Evolutionary conservation across 495 filamentous ascomycete species (phyloP).

Genomic region (Usnea hakonensis): DNA sequence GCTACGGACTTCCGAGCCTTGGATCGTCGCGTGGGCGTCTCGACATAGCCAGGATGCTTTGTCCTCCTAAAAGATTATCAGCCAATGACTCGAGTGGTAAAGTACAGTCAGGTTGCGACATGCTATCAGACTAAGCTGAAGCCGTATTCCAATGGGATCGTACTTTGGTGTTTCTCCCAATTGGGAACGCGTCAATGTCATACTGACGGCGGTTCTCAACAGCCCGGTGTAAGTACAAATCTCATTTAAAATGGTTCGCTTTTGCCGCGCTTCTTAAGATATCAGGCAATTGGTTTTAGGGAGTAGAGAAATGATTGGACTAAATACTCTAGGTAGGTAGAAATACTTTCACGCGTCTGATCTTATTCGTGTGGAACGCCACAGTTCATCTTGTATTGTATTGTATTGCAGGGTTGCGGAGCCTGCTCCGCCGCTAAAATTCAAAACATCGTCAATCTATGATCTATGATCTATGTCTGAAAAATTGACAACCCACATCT

Average conservation of each 20-base stretch:
- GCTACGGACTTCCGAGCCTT: constrained; percentile 20
- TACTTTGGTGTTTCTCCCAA: constrained; percentile 40
- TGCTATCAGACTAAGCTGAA: neutral
- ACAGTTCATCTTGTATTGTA: neutral
- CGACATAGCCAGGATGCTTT: constrained; percentile 48
- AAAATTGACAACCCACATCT: no score
- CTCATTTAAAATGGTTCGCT: no score
- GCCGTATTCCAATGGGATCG: neutral
- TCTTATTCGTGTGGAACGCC: no score
- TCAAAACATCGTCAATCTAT: neutral
- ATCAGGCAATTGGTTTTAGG: no score
- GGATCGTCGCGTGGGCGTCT: constrained; percentile 45
- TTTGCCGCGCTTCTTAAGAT: no score
- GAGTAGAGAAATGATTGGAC: neutral
- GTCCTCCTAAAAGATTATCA: constrained; percentile 41
- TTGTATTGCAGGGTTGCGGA: neutral
- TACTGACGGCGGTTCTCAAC: constrained; percentile 8
- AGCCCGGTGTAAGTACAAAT: no score
- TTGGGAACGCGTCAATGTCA: constrained; percentile 44
- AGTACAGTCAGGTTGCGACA: neutral
- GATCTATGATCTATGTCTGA: no score
- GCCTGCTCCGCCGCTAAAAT: neutral
- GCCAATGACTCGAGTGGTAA: neutral
- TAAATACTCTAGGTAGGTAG: no score
- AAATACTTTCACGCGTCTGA: no score